phyloP scores from a whole-genome alignment of 495 filamentous ascomycete species.

The Aspergillus avenaceus region DNA sequence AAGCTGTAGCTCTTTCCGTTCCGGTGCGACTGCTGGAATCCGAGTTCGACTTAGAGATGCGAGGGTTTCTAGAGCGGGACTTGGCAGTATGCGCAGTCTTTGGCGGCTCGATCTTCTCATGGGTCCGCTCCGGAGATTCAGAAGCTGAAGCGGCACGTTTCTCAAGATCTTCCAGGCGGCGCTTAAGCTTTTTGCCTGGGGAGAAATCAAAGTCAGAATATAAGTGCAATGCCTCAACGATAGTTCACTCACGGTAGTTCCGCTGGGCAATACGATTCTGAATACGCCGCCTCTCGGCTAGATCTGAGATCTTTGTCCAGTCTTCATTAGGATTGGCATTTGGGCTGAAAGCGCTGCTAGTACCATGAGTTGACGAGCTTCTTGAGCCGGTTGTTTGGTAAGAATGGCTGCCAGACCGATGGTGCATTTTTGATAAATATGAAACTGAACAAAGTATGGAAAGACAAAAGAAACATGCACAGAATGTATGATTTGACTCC shows the following conservation, averaged over 20 bases:
- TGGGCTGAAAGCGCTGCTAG: slow-evolving; percentile 93
- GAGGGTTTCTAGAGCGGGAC: slow-evolving; percentile 39
- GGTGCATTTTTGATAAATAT: slow-evolving; percentile 28
- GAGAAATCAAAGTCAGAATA: not conserved
- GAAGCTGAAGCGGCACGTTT: slow-evolving; percentile 83
- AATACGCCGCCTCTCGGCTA: slow-evolving; percentile 89
- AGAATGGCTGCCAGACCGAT: slow-evolving; percentile 30
- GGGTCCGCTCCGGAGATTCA: slow-evolving; percentile 61
- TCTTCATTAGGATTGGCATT: slow-evolving; percentile 97
- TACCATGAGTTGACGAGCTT: slow-evolving; percentile 64
- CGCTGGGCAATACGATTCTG: slow-evolving; percentile 97
- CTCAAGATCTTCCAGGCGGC: slow-evolving; percentile 93
- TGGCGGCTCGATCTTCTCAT: slow-evolving; percentile 44
- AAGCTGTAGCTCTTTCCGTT: slow-evolving; percentile 23
- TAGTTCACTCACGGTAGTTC: slow-evolving; percentile 81
- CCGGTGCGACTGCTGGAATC: slow-evolving; percentile 35
- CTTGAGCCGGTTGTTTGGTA: slow-evolving; percentile 44
- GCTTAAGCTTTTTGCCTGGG: slow-evolving; percentile 97
- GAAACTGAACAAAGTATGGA: not conserved
- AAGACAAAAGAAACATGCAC: not conserved
- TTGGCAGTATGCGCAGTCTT: slow-evolving; percentile 40
- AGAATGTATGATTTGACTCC: not conserved
- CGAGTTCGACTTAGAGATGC: slow-evolving; percentile 35
- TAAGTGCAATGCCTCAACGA: not conserved
- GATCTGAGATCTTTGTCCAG: slow-evolving; percentile 98